These are phyloP conservation scores for Trypanosoma platydactyli DNA, from an alignment of 208 protist species.

Conservation along the genomic window DNA sequence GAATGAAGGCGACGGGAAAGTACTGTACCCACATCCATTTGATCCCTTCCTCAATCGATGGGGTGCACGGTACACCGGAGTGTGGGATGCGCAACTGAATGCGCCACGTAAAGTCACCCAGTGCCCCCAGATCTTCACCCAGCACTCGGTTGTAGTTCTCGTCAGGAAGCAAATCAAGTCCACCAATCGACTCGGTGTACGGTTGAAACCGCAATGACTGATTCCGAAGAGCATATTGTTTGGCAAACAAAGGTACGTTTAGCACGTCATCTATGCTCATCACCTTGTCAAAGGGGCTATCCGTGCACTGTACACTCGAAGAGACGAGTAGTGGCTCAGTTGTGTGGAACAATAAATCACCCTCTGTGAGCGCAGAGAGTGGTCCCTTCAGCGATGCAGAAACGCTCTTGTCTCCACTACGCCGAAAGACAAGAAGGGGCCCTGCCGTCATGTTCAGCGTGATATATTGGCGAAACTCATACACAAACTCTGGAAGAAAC, in stretches of 20 bases:
- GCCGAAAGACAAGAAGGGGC: slow-evolving; percentile 53
- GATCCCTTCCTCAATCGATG: slow-evolving; percentile 61
- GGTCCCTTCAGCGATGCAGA: slow-evolving; percentile 27
- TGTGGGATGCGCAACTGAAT: slow-evolving; percentile 55
- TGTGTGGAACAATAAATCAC: slow-evolving; percentile 60
- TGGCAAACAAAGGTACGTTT: slow-evolving; percentile 53
- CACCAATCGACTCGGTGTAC: slow-evolving; percentile 40
- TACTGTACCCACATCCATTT: slow-evolving; percentile 90
- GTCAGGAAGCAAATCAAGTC: slow-evolving; percentile 44
- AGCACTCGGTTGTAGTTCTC: slow-evolving; percentile 34
- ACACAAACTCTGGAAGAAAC: slow-evolving; percentile 82
- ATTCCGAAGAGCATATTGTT: slow-evolving; percentile 54
- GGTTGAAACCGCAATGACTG: slow-evolving; percentile 48
- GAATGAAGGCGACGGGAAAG: slow-evolving; percentile 65
- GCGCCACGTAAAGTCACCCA: slow-evolving; percentile 70
- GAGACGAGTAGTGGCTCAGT: slow-evolving; percentile 50
- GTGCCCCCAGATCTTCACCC: slow-evolving; percentile 59
- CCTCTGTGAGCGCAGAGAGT: slow-evolving; percentile 60
- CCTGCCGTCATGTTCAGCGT: slow-evolving; percentile 71
- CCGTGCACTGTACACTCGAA: slow-evolving; percentile 51
- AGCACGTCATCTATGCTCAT: slow-evolving; percentile 40
- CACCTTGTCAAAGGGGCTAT: slow-evolving; percentile 44
- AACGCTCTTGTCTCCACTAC: slow-evolving; percentile 6
- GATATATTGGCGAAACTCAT: slow-evolving; percentile 44
- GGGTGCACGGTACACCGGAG: slow-evolving; percentile 57